Evolutionary conservation across 169 alveolate genomes (phyloP).

Genomic region (Neospora caninum): DNA sequence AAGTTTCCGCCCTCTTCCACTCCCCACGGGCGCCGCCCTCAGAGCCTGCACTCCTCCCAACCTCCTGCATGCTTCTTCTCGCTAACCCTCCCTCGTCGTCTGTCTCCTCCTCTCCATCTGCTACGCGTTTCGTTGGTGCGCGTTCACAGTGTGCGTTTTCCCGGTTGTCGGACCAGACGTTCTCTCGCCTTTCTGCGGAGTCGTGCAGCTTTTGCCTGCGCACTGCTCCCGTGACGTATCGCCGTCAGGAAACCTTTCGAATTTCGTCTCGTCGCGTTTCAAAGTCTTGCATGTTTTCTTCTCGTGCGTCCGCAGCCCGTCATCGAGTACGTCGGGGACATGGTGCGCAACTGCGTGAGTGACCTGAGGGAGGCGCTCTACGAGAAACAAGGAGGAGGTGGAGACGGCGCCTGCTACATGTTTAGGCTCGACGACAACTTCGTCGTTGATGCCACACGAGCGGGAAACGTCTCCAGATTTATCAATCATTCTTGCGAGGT

Average conservation of each 20-base stretch:
- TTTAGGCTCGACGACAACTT: conserved; percentile 90
- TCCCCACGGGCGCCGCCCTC: neutral
- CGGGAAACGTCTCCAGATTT: conserved; percentile 96
- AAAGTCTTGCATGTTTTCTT: neutral
- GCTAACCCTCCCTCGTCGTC: no score
- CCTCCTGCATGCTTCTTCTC: no score
- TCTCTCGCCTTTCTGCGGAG: no score
- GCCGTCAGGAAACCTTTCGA: neutral
- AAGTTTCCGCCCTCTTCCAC: neutral
- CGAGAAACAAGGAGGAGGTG: conserved; percentile 83
- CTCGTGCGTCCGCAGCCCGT: conserved; percentile 76
- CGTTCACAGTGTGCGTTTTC: no score
- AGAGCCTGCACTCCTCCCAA: no score
- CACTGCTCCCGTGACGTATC: neutral
- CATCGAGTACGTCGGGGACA: conserved; percentile 93
- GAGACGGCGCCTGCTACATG: conserved; percentile 91
- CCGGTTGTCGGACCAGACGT: no score
- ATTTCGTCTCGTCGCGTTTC: neutral
- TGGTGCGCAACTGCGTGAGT: conserved; percentile 88
- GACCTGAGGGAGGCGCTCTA: conserved; percentile 89
- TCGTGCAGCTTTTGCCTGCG: neutral
- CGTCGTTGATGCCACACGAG: conserved; percentile 96
- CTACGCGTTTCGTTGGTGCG: no score
- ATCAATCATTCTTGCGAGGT: conserved; percentile 97
- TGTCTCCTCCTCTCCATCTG: no score